Percentiles rank a stretch among this genome's conserved stretches.
phyloP scores from a whole-genome alignment of 2,329 filamentous ascomycete species.

The Paramyrothecium roridum region DNA sequence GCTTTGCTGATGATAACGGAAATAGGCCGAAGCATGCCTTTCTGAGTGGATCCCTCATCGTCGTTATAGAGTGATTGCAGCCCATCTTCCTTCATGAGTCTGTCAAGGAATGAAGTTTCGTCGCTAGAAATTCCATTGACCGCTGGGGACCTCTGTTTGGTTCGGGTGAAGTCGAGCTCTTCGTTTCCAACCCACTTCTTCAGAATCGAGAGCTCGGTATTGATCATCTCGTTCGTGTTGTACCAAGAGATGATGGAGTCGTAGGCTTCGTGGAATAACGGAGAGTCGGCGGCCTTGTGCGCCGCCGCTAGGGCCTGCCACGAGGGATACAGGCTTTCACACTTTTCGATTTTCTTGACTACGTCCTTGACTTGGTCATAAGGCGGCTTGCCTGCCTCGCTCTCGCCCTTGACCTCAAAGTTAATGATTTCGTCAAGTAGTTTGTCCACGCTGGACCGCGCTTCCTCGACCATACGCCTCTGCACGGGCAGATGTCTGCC shows the following conservation, averaged over 20 bases:
- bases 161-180: slow-evolving; percentile 84
- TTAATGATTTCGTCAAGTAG: slow-evolving; percentile 84
- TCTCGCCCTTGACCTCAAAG: slow-evolving; percentile 92
- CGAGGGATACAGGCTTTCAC: slow-evolving; percentile 82
- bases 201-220: slow-evolving; percentile 85
- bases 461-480: slow-evolving; percentile 83
- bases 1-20: slow-evolving; percentile 88
- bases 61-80: slow-evolving; percentile 88
- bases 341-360: slow-evolving; percentile 85
- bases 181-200: slow-evolving; percentile 97
- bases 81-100: slow-evolving; percentile 92
- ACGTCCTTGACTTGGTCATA: slow-evolving; percentile 87
- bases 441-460: slow-evolving; percentile 68
- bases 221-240: slow-evolving; percentile 95
- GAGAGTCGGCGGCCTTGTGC: slow-evolving; percentile 74
- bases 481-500: slow-evolving; percentile 83
- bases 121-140: slow-evolving; percentile 71
- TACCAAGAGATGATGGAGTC: slow-evolving; percentile 93
- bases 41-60: slow-evolving; percentile 39
- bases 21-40: slow-evolving; percentile 82
- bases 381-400: slow-evolving; percentile 84
- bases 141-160: slow-evolving; percentile 62
- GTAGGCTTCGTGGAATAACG: slow-evolving; percentile 75
- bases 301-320: slow-evolving; percentile 69
- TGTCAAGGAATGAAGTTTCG: slow-evolving; percentile 89